Conservation (phyloP, 257 asterid species). For the Striga asiatica region DNA sequence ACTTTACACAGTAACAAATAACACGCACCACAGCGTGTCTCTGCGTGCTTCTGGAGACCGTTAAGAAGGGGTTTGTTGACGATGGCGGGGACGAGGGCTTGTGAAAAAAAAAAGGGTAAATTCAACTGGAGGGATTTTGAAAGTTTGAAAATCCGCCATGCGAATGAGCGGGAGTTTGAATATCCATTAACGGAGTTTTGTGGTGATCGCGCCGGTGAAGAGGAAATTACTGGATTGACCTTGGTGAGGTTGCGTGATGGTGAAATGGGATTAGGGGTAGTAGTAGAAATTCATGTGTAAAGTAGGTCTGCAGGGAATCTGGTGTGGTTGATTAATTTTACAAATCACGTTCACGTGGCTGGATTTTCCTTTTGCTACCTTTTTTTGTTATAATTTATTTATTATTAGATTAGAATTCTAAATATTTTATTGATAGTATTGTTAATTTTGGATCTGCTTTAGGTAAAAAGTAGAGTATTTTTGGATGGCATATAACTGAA, state of each 20-base stretch:
- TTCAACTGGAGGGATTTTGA: slow-evolving; percentile 47
- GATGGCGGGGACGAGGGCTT: slow-evolving; percentile 36
- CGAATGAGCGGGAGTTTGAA: slow-evolving; percentile 51
- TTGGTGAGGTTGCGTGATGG: neutral
- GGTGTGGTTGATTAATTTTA: neutral
- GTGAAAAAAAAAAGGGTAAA: no score
- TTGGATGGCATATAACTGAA: no score
- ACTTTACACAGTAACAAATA: neutral
- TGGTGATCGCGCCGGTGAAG: neutral
- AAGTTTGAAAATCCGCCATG: slow-evolving; percentile 52
- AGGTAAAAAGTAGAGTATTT: no score
- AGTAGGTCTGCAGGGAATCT: slow-evolving; percentile 20
- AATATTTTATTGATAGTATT: no score
- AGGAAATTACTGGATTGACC: slow-evolving; percentile 18
- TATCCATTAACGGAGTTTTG: slow-evolving; percentile 11
- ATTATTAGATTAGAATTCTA: neutral
- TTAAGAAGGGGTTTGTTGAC: slow-evolving; percentile 36
- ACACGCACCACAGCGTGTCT: neutral
- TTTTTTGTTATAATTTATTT: neutral
- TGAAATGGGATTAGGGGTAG: slow-evolving; percentile 13
- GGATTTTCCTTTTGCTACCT: slow-evolving; percentile 19
- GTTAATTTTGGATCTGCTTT: no score
- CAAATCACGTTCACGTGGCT: slow-evolving; percentile 30
- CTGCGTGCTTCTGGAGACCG: slow-evolving; percentile 24
- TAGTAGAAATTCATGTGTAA: neutral